Evolutionary conservation across 208 protist genomes (phyloP).

Genomic region (Entamoeba dispar): DNA sequence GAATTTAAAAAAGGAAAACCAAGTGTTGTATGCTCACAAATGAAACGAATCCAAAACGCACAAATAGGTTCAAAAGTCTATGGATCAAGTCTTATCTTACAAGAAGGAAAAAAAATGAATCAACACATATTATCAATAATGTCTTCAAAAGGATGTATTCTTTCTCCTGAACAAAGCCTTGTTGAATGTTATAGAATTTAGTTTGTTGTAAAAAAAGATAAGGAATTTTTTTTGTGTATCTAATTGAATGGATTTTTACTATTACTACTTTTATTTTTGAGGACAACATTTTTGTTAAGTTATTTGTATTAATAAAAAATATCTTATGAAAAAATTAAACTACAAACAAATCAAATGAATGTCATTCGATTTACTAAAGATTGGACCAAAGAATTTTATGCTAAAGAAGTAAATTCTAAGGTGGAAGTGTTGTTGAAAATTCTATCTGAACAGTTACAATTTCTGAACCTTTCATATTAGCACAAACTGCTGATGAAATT

Average conservation of each 20-base stretch:
- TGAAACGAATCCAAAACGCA: background rate
- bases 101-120: background rate
- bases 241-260: too few species aligned
- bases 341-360: too few species aligned
- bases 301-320: too few species aligned
- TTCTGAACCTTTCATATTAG: background rate
- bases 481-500: background rate
- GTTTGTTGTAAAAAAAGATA: too few species aligned
- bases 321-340: too few species aligned
- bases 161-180: background rate
- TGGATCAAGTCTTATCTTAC: background rate
- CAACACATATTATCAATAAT: background rate
- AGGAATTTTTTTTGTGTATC: too few species aligned
- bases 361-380: background rate
- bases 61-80: background rate
- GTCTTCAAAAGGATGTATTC: background rate
- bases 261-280: too few species aligned
- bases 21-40: background rate
- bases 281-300: too few species aligned
- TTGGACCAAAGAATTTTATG: background rate
- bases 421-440: background rate
- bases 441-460: background rate
- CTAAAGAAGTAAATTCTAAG: background rate
- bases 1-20: background rate
- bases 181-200: too few species aligned